phyloP scores from a whole-genome alignment of 192 early-diverging fungal genomes.

The Physocladia obscura region DNA sequence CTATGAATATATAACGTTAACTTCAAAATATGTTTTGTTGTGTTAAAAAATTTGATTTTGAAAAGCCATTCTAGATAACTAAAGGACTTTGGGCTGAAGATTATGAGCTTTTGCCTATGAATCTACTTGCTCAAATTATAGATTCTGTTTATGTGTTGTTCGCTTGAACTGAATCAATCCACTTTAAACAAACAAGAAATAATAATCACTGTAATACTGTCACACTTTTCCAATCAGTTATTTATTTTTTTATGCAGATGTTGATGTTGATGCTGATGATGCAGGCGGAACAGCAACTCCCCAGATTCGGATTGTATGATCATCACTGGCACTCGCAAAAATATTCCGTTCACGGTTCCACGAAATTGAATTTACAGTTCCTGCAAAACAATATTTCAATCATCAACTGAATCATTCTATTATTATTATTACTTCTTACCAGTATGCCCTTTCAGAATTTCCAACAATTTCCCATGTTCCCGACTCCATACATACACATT shows the following conservation, averaged over 20 bases:
- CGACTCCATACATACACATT: constrained; percentile 80
- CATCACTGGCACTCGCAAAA: constrained; percentile 83
- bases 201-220: no score
- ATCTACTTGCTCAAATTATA: no score
- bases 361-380: constrained; percentile 70
- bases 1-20: no score
- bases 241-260: neutral
- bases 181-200: no score
- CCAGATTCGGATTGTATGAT: constrained; percentile 79
- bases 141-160: no score
- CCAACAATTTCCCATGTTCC: constrained; percentile 67
- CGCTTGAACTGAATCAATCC: no score
- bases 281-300: neutral
- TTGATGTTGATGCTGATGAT: neutral
- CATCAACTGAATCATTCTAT: neutral
- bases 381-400: constrained; percentile 20
- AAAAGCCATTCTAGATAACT: no score
- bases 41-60: no score
- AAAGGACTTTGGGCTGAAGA: no score
- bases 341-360: constrained; percentile 71
- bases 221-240: neutral
- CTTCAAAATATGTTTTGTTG: no score
- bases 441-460: constrained; percentile 68
- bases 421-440: constrained; percentile 11
- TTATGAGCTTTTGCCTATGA: no score